Percentiles rank a stretch among this genome's conserved stretches.
Evolutionary conservation across 805 yeast genomes (phyloP).

Genomic region (Sugiyamaella chiloensis): DNA sequence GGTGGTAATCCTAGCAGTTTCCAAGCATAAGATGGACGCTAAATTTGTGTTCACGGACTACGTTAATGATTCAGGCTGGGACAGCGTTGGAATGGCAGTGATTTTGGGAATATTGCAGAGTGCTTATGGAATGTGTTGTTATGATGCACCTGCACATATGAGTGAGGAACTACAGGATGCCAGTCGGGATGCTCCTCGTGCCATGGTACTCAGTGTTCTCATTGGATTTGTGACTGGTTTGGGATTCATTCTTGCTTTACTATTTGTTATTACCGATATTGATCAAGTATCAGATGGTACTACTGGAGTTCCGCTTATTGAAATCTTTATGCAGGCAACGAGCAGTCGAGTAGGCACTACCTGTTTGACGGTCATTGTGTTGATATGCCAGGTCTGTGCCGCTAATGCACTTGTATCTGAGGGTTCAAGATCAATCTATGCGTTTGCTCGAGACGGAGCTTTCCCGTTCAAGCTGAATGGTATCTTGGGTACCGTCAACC

Average conservation of each 20-base stretch:
- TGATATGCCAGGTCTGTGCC: conserved; percentile 53
- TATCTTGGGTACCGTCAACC: conserved; percentile 65
- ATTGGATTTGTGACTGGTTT: conserved; percentile 65
- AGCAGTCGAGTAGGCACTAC: conserved; percentile 47
- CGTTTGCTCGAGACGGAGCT: conserved; percentile 81
- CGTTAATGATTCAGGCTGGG: conserved; percentile 57
- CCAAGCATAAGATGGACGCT: conserved; percentile 14
- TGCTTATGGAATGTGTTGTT: conserved; percentile 74
- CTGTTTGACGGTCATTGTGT: conserved; percentile 56
- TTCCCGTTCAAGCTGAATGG: conserved; percentile 54
- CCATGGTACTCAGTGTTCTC: conserved; percentile 61
- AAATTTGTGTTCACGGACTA: conserved; percentile 19
- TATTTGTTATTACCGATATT: conserved; percentile 67
- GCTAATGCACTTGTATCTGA: conserved; percentile 74
- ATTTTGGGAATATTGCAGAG: conserved; percentile 79
- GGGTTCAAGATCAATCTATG: conserved; percentile 76
- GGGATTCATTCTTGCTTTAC: conserved; percentile 65
- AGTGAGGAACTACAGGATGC: conserved; percentile 78
- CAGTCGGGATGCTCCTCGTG: conserved; percentile 70
- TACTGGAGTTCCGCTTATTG: conserved; percentile 26
- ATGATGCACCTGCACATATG: conserved; percentile 74
- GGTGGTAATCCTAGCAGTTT: conserved; percentile 16
- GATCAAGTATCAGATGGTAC: conserved; percentile 56
- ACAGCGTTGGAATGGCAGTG: conserved; percentile 43
- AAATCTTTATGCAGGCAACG: conserved; percentile 45